Evolutionary conservation across 768 basidiomycete genomes (phyloP).

Genomic region (Leccinum rimulosum): DNA sequence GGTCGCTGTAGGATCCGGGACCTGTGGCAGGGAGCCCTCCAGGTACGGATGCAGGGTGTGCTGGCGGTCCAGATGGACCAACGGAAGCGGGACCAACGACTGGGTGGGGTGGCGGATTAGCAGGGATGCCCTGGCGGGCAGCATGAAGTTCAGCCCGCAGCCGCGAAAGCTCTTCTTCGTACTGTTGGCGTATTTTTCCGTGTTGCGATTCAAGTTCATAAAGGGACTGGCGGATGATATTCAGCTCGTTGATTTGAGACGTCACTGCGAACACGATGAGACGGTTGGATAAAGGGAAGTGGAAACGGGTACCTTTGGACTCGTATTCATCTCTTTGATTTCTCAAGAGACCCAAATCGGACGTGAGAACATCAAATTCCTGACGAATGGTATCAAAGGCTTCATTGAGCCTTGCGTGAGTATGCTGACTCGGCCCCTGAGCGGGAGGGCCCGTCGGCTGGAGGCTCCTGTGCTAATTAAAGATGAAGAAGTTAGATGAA

Average conservation of each 20-base stretch:
- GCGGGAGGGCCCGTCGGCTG: conserved; percentile 50
- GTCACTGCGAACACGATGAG: conserved; percentile 47
- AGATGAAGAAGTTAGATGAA: conserved; percentile 16
- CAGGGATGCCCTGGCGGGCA: conserved; percentile 39
- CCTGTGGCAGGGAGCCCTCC: conserved; percentile 28
- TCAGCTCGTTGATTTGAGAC: conserved; percentile 85
- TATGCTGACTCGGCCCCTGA: conserved; percentile 40
- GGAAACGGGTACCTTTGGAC: conserved; percentile 58
- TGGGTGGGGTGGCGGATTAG: conserved; percentile 36
- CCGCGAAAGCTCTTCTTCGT: conserved; percentile 79
- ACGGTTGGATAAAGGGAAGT: conserved; percentile 1
- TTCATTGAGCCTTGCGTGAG: conserved; percentile 59
- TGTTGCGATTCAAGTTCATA: conserved; percentile 93
- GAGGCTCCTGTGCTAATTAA: conserved; percentile 48
- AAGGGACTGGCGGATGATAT: conserved; percentile 82
- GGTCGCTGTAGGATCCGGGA: conserved; percentile 35
- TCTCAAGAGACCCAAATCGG: conserved; percentile 66
- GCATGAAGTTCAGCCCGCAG: conserved; percentile 68
- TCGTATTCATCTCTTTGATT: conserved; percentile 89
- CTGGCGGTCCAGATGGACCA: conserved; percentile 34
- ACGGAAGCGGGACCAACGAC: conserved; percentile 34
- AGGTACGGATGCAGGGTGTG: conserved; percentile 31
- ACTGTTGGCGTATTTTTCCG: conserved; percentile 78
- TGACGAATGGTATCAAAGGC: conserved; percentile 77
- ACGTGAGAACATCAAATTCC: conserved; percentile 77